Base-by-base conservation (phyloP, 2,329 filamentous ascomycete species). In the Nigrospora osmanthi region DNA sequence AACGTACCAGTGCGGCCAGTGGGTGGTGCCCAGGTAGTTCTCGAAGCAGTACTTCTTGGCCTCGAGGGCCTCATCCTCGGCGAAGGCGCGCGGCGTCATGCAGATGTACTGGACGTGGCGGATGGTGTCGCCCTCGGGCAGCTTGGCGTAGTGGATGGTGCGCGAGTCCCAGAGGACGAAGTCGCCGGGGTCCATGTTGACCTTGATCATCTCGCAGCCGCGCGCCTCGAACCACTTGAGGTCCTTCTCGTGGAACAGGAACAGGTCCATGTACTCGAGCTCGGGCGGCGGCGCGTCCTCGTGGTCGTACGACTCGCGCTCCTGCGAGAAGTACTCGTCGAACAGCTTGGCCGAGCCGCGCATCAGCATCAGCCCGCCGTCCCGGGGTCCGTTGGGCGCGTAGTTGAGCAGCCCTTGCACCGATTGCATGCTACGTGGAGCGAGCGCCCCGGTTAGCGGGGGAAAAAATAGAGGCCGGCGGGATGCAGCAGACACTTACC, bases 281-380 rank as follows among this genome's bases (percentile, higher is more conserved):
- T 58, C 58, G 13, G 60, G 56, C 10, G 61, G 57, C 11, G 56
- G 57, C 12, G 60, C 59, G 46, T 59, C 59, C 40, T 62, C 59
- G 44, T 65, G 57, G 4, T 60, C 56, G 52, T 71, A 73, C 59
- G 70, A 73, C 46, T 70, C 58, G 35, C 40, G 40, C 40, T 63
- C 60, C 45, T 65, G 56, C 3, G 59, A 55, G 52, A 72, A 73
- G 60, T 71, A 74, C 48, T 70, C 58, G 38, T 72, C 62, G 38
- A 62, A 65, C 1, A 72, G 56, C 37, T 65, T 65, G 10, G 59
- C 51, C 6, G 63, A 66, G 4, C 70, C 70, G 30, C 66, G 64
- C 60, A 72, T 66, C 6, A 72, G 50, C 33, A 73, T 61, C 10
- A 75, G 50, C 2, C 70, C 70, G 14, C 71, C 71, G 44, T 75